Conservation (phyloP, 208 protist genomes). For the Blastocrithidia nonstop region DNA sequence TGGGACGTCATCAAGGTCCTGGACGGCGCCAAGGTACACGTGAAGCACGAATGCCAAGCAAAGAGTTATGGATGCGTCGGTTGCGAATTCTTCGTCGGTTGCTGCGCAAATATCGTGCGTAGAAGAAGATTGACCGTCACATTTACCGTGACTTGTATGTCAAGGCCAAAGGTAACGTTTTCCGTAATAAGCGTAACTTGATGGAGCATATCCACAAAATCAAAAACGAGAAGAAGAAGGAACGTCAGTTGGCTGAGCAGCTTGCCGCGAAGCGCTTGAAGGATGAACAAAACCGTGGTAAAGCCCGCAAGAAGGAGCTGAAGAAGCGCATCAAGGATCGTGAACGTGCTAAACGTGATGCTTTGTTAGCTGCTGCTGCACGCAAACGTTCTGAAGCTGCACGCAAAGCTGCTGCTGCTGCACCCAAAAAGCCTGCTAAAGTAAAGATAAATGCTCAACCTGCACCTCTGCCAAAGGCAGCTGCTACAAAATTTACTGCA, state of each 20-base stretch:
- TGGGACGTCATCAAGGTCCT: conserved; percentile 86
- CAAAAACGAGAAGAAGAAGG: conserved; percentile 93
- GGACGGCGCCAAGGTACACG: conserved; percentile 95
- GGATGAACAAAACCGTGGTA: conserved; percentile 55
- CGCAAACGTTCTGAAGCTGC: conserved; percentile 25
- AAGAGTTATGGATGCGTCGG: conserved; percentile 97
- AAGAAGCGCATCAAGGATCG: conserved; percentile 63
- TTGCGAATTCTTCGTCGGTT: conserved; percentile 95
- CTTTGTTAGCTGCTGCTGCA: conserved; percentile 23
- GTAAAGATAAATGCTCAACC: conserved; percentile 15
- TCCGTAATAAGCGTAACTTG: conserved; percentile 99
- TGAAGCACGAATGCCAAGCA: conserved; percentile 95
- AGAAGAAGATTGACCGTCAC: conserved; percentile 96
- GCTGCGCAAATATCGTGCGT: conserved; percentile 95
- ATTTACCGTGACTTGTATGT: conserved; percentile 96
- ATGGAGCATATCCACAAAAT: conserved; percentile 97
- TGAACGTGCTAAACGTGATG: conserved; percentile 44
- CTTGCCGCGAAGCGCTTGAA: conserved; percentile 49
- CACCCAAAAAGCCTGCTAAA: conserved; percentile 20
- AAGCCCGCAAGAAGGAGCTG: conserved; percentile 53
- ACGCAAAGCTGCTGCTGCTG: conserved; percentile 29
- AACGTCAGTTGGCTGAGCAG: conserved; percentile 89
- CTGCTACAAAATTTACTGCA: neutral
- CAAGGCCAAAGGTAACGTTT: conserved; percentile 98
- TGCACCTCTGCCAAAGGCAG: conserved; percentile 1